Evolutionary conservation across 495 filamentous ascomycete species (phyloP), one percentile per base, ranked within the genome.

Genomic region (Penicillium samsonianum): DNA sequence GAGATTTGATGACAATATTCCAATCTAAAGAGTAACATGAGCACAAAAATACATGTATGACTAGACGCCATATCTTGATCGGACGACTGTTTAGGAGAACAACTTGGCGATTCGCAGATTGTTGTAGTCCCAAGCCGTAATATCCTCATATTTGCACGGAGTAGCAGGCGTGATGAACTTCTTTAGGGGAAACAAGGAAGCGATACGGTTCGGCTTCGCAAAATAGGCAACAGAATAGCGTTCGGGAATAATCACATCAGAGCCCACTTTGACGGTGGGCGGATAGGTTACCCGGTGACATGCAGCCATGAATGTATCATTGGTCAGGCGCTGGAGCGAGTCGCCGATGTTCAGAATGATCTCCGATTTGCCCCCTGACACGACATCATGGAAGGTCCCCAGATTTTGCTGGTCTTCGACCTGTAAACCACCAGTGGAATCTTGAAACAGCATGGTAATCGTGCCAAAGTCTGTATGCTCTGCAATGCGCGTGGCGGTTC

Each of bases 281-380:
- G 67, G 65, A 49, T 64, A 63, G 1, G 62, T 72, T 5, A 70
- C 65, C 4, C 65, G 65, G 31, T 72, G 68, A 33, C 61, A 81
- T 25, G 75, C 65, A 45, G 71, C 65, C 10, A 60, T 60, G 46
- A 73, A 58, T 9, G 56, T 68, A 67, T 82, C 84, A 64, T 87
- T 87, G 42, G 79, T 86, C 59, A 84, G 76, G 5, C 83, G 70
- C 73, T 84, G 81, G 70, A 88, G 71, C 57, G 83, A 82, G 62
- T 87, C 86, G 1, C 84, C 86, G 38, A 88, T 81, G 63, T 88
- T 88, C 49, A 89, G 75, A 11, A 87, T 83, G 33, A 85, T 76
- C 5, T 82, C 81, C 19, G 77, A 78, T 51, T 79, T 67, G 19
- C 81, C 63, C 0, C 77, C 75, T 16, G 73, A 59, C n/a, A 68